phyloP scores from a whole-genome alignment of 202 grass and related monocot species.

The Setaria italica region DNA sequence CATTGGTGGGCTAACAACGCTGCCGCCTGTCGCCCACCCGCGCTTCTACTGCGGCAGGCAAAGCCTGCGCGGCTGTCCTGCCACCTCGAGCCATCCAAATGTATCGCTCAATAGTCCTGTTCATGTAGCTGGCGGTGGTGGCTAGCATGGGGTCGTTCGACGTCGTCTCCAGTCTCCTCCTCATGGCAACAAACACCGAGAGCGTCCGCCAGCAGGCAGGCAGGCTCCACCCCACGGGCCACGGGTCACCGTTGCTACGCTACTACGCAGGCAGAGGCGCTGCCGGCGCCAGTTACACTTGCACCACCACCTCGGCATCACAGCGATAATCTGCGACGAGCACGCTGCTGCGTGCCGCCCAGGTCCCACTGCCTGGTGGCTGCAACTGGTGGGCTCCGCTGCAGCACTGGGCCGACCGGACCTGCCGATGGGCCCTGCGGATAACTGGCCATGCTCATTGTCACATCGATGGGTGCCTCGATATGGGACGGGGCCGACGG shows the following conservation, averaged over 20 bases:
- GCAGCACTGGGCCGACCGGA: not conserved
- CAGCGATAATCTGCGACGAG: not conserved
- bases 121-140: not conserved
- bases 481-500: not conserved
- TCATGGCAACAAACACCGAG: not conserved
- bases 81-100: conserved; percentile 36
- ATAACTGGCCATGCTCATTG: conserved; percentile 1
- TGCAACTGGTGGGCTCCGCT: conserved; percentile 7
- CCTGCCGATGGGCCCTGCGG: not conserved
- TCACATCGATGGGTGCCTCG: not conserved
- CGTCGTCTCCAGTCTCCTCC: conserved; percentile 2
- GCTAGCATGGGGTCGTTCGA: conserved; percentile 26
- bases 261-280: not conserved
- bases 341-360: not conserved
- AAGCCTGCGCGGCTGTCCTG: conserved; percentile 41
- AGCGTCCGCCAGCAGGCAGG: conserved; percentile 1
- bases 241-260: not conserved
- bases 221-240: not conserved
- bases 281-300: not conserved
- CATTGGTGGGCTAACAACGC: too few species aligned
- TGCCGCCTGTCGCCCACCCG: too few species aligned
- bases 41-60: not conserved
- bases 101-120: conserved; percentile 11
- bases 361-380: not conserved
- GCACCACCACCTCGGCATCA: not conserved